phyloP scores from a whole-genome alignment of 163 green algal species.

The Coccomyxa subellipsoidea region DNA sequence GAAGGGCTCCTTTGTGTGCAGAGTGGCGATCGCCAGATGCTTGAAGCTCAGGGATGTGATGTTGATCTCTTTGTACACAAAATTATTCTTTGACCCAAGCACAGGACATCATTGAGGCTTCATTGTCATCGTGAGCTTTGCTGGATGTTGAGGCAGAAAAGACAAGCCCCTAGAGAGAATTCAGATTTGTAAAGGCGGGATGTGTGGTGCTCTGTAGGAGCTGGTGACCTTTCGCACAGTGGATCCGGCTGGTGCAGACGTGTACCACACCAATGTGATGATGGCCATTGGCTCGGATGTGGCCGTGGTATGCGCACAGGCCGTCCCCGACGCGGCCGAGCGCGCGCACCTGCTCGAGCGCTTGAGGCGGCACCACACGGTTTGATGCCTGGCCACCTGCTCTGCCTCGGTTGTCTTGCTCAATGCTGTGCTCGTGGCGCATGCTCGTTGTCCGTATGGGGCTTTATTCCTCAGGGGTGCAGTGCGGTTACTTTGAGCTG shows the following conservation, averaged over 20 bases:
- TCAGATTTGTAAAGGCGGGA: neutral
- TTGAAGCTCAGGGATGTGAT: no score
- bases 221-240: conserved; percentile 51
- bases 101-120: no score
- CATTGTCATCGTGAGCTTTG: no score
- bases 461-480: neutral
- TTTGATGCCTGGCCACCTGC: conserved; percentile 3
- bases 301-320: conserved; percentile 85
- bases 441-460: neutral
- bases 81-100: no score
- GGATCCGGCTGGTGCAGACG: conserved; percentile 54
- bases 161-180: neutral
- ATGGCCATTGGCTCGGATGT: conserved; percentile 90
- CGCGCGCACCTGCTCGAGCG: conserved; percentile 53
- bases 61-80: no score
- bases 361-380: conserved; percentile 34
- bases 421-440: neutral
- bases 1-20: no score
- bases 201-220: conserved; percentile 12
- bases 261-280: conserved; percentile 99
- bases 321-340: conserved; percentile 67
- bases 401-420: no score
- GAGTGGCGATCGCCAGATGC: no score
- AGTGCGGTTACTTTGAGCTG: neutral
- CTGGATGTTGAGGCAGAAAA: neutral